Percentiles rank a stretch among this genome's conserved stretches.
These are phyloP conservation scores for Serendipita indica DNA, from an alignment of 768 basidiomycete genomes.

Conservation along the genomic window DNA sequence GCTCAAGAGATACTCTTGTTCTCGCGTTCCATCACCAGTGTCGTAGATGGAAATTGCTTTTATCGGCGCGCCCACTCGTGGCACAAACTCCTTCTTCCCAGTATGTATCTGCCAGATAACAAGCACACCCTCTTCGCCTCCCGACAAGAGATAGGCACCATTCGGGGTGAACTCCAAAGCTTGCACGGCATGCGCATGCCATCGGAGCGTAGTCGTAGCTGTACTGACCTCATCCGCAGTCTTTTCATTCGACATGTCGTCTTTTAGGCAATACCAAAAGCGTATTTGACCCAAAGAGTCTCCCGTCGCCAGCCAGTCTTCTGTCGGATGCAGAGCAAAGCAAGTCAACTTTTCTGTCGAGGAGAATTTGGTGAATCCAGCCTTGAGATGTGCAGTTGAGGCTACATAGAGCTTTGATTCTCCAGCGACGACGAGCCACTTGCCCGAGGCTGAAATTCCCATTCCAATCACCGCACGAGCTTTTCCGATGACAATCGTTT, in stretches of 20 bases:
- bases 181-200: conserved; percentile 92
- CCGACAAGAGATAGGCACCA: conserved; percentile 83
- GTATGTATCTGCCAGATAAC: conserved; percentile 92
- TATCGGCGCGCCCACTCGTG: conserved; percentile 80
- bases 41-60: conserved; percentile 44
- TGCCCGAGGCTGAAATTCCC: conserved; percentile 58
- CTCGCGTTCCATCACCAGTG: conserved; percentile 29
- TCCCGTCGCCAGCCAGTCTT: conserved; percentile 93
- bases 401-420: conserved; percentile 67
- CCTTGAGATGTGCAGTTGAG: conserved; percentile 22
- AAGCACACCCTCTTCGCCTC: conserved; percentile 91
- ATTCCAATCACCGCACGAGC: conserved; percentile 47
- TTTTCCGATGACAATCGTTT: conserved; percentile 49
- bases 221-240: conserved; percentile 61
- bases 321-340: conserved; percentile 72
- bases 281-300: conserved; percentile 73
- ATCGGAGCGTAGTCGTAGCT: conserved; percentile 77
- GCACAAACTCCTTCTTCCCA: conserved; percentile 81
- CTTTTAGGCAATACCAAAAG: conserved; percentile 83
- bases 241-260: conserved; percentile 30
- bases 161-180: conserved; percentile 77
- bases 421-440: conserved; percentile 60
- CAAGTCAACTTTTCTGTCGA: conserved; percentile 70
- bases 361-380: conserved; percentile 62
- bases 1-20: conserved; percentile 79